Conservation (phyloP, 1,139 yeast genomes). For the Casaregolazyma suthepensis region DNA sequence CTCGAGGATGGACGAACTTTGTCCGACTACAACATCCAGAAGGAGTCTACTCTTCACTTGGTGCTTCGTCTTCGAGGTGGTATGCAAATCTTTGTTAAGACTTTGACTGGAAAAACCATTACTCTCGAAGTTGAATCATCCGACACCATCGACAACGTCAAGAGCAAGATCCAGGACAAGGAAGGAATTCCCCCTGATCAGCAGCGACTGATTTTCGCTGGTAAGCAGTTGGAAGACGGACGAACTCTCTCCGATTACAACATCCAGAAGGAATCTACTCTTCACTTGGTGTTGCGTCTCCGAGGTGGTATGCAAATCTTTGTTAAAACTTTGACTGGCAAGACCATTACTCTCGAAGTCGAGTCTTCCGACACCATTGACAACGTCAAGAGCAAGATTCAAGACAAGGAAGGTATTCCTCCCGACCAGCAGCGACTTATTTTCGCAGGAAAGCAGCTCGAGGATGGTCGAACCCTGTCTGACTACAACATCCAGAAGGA, state of each 20-base stretch:
- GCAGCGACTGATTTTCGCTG: constrained; percentile 81
- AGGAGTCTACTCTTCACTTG: constrained; percentile 78
- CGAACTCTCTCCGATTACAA: constrained; percentile 84
- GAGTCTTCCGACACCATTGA: constrained; percentile 84
- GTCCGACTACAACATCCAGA: constrained; percentile 83
- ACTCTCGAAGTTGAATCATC: constrained; percentile 89
- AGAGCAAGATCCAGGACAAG: constrained; percentile 84
- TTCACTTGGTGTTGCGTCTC: constrained; percentile 78
- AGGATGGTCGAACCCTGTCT: constrained; percentile 78
- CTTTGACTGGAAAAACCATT: constrained; percentile 76
- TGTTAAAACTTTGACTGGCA: constrained; percentile 83
- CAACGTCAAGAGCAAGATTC: constrained; percentile 80
- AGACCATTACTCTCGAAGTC: constrained; percentile 80
- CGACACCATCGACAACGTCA: constrained; percentile 85
- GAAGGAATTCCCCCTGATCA: constrained; percentile 90
- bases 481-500: constrained; percentile 88
- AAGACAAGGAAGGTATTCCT: constrained; percentile 85
- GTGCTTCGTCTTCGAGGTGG: constrained; percentile 85
- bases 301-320: constrained; percentile 85
- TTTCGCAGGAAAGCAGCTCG: constrained; percentile 83
- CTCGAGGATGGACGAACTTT: constrained; percentile 79
- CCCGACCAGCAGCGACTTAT: constrained; percentile 85
- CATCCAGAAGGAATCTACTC: constrained; percentile 77
- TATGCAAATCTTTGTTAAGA: constrained; percentile 63
- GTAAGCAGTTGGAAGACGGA: constrained; percentile 83